Base-by-base conservation (phyloP, 208 protist species). In the Wallacemonas collosoma region DNA sequence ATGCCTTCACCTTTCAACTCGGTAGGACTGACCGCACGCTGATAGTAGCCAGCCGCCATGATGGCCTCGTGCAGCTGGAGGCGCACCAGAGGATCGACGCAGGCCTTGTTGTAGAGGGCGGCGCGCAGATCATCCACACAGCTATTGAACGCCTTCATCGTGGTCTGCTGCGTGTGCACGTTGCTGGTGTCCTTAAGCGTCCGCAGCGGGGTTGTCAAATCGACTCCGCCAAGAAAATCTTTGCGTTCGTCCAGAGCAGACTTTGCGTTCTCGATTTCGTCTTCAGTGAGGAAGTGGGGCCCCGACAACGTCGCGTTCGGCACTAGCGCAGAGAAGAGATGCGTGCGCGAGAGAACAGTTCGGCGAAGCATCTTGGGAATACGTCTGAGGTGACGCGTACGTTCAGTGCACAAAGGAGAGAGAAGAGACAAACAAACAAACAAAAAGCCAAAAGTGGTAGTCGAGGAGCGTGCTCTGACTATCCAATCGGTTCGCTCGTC, bases 1-100 rank as follows among this genome's bases (percentile, higher is more conserved):
- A 87, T 82, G 12, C 68, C 72, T 73, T 95, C 90, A 17, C 89
- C 90, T 45, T 92, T 83, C 6, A 95, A 79, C 40, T 86, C 78
- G n/a, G 71, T 94, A 1, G 73, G 57, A 61, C 72, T 89, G 36
- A 87, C 83, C 14, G 79, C 77, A 7, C 90, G 81, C 50, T 87
- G 78, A 72, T 97, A 95, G 73, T 92, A 97, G 41, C 93, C 93
- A 2, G 86, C 85, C 8, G 86, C 93, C 93, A 97, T 97, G 69
- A 97, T 90, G n/a, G 83, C 83, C 64, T 97, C 90, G 65, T 97
- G 93, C 3, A 97, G 60, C 72, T 94, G 83, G 26, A 95, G 75
- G 8, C 93, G 90, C 9, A 80, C 75, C 17, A 83, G 80, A 17
- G 90, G 83, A 68, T 97, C 83, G 6, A 17, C 77, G 51, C 65